Evolutionary conservation across 2,329 filamentous ascomycete species (phyloP).

Genomic region (Fusarium sp.): DNA sequence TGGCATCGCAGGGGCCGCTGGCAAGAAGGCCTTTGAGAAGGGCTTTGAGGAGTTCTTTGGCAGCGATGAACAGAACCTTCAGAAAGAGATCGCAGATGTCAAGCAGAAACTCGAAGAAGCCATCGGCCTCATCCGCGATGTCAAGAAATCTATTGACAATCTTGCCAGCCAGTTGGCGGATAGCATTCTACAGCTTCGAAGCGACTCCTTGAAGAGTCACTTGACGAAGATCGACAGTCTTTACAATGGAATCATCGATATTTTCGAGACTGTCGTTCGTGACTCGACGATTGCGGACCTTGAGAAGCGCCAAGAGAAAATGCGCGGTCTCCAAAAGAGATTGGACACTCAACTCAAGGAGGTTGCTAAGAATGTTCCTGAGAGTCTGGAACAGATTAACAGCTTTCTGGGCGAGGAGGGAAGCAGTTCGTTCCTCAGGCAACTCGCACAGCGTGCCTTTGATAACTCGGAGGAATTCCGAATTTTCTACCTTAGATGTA

Average conservation of each 20-base stretch:
- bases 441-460: background rate
- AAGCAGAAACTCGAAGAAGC: background rate
- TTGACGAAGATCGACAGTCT: background rate
- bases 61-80: background rate
- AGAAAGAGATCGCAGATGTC: background rate
- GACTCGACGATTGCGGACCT: fast-evolving
- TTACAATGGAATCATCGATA: background rate
- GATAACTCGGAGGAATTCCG: background rate
- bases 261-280: background rate
- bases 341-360: background rate
- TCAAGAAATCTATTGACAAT: background rate
- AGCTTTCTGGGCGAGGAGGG: background rate
- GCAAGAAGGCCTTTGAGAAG: background rate
- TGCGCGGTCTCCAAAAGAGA: fast-evolving
- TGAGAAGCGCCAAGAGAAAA: background rate
- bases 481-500: background rate
- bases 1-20: fast-evolving
- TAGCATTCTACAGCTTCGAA: background rate
- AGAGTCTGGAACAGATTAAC: background rate
- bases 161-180: background rate
- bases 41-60: background rate
- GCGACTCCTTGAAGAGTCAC: background rate
- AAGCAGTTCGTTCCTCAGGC: background rate
- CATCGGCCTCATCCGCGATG: fast-evolving
- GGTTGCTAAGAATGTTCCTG: fast-evolving